These are phyloP conservation scores for Coemansia sp. DNA, from an alignment of 192 early-diverging fungal genomes.

Conservation along the genomic window DNA sequence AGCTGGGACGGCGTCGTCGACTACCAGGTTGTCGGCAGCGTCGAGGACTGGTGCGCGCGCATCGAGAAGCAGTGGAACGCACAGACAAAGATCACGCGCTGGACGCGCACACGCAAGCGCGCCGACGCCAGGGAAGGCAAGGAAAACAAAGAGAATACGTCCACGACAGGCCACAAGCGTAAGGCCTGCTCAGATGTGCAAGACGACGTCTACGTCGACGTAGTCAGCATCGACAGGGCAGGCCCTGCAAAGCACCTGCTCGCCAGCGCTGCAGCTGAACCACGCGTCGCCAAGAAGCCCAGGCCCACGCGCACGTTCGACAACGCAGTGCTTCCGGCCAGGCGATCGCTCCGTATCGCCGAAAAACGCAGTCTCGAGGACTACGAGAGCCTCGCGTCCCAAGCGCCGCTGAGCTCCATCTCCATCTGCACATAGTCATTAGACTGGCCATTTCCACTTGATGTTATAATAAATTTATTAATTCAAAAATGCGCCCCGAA, in stretches of 20 bases:
- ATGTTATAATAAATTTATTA: no score
- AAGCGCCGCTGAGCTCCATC: slow-evolving; percentile 1
- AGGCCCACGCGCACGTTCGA: slow-evolving; percentile 1
- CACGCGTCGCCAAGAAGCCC: background rate
- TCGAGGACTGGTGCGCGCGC: slow-evolving; percentile 49
- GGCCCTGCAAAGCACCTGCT: no score
- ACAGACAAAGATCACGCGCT: slow-evolving; percentile 50
- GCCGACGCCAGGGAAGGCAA: background rate
- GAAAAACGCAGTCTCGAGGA: slow-evolving; percentile 9
- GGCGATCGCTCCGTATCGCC: slow-evolving; percentile 38
- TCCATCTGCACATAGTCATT: slow-evolving; percentile 30
- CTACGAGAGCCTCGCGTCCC: background rate
- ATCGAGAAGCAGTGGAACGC: slow-evolving; percentile 38
- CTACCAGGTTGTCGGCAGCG: slow-evolving; percentile 50
- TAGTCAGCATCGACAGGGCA: background rate
- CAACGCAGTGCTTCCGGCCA: background rate
- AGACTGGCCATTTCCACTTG: no score
- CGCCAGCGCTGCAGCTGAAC: no score
- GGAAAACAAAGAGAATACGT: slow-evolving; percentile 6
- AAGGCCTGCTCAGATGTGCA: background rate
- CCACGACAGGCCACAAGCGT: slow-evolving; percentile 9
- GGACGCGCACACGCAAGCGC: slow-evolving; percentile 33
- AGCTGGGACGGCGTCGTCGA: slow-evolving; percentile 51
- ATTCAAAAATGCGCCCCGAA: no score
- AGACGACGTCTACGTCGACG: background rate